Evolutionary conservation across 176 grass and related monocot genomes (phyloP).

Genomic region (Olyra latifolia): DNA sequence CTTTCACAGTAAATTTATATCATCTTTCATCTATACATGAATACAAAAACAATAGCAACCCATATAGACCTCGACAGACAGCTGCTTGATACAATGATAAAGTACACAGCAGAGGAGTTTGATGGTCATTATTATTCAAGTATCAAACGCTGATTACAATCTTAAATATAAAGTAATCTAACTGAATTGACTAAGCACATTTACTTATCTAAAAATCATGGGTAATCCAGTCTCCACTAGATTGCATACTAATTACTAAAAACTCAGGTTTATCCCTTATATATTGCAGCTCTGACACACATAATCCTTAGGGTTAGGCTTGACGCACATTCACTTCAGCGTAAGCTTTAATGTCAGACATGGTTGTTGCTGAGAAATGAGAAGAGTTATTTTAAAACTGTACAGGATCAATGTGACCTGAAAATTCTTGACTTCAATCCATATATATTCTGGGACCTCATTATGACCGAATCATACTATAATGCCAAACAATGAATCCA

Average conservation of each 20-base stretch:
- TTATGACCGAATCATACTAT: background rate
- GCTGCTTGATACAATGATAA: background rate
- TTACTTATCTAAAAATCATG: conserved; percentile 8
- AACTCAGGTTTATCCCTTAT: no score
- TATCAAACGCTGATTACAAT: background rate
- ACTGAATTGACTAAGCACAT: background rate
- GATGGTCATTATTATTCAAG: background rate
- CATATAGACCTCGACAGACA: background rate
- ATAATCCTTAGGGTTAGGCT: background rate
- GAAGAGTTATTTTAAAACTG: background rate
- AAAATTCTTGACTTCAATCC: background rate
- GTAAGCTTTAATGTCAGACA: background rate
- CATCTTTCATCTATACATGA: background rate
- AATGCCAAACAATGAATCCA: background rate
- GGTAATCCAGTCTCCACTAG: background rate
- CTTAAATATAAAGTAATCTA: background rate
- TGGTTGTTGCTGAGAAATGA: background rate
- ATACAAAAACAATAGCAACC: background rate
- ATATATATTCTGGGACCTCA: background rate
- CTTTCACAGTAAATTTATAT: background rate
- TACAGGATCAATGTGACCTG: background rate
- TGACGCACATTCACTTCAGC: background rate
- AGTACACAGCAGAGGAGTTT: background rate
- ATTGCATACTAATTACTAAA: no score
- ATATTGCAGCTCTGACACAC: background rate